Percentiles rank a stretch among this genome's conserved stretches.
Conservation (phyloP, 768 basidiomycete species). For the Rhodotorula taiwanensis region DNA sequence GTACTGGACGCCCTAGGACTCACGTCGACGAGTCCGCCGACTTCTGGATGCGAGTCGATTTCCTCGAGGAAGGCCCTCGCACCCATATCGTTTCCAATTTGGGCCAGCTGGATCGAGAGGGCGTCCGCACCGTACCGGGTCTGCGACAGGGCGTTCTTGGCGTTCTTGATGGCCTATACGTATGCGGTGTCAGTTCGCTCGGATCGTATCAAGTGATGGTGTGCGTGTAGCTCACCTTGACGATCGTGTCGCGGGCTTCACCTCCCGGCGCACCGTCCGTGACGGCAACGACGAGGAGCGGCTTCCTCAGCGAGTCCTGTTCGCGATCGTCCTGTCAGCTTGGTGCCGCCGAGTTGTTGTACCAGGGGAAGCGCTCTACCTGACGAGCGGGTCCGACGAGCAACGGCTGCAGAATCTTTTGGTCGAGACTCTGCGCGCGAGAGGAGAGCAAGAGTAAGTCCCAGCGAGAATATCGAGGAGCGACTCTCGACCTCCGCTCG, state of each 20-base stretch:
- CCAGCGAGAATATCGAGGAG: no score
- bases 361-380: no score
- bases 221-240: background rate
- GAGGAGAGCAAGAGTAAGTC: no score
- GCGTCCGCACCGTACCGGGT: conserved; percentile 43
- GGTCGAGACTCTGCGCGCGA: conserved; percentile 41
- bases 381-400: conserved; percentile 46
- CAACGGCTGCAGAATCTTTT: conserved; percentile 48
- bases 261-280: conserved; percentile 35
- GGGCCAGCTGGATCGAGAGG: conserved; percentile 38
- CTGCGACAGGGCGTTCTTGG: background rate
- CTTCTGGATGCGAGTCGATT: conserved; percentile 34
- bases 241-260: conserved; percentile 21
- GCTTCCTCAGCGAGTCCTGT: conserved; percentile 48
- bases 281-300: conserved; percentile 46
- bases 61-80: background rate
- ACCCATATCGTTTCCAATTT: background rate
- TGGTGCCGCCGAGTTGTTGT: no score
- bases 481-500: no score
- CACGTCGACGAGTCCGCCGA: no score
- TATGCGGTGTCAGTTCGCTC: background rate
- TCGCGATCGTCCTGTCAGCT: no score
- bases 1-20: no score
- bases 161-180: conserved; percentile 18
- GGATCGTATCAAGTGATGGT: background rate